Evolutionary conservation across 768 basidiomycete species (phyloP), one percentile per base, ranked within the genome.

Genomic region (Agrocybe praecox): DNA sequence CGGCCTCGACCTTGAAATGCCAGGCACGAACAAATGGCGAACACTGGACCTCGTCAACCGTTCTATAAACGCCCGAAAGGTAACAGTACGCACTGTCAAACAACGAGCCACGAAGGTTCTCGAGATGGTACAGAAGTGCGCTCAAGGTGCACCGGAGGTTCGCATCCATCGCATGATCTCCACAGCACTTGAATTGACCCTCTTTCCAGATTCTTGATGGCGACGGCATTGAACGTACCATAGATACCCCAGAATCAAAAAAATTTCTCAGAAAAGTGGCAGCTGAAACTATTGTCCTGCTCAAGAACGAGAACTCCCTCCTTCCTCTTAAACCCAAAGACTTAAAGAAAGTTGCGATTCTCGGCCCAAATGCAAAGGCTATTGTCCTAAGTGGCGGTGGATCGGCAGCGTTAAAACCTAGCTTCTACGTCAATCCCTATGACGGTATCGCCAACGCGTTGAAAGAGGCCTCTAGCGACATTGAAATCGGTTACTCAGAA

Each of bases 1-100:
- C n/a, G 90, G 90, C 2, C 74, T 92, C 21, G 88, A 92, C 65
- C 80, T 93, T 34, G 89, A 91, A 67, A 91, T 90, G 88, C 89
- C 89, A 0, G 90, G 90, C 1, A 72, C 73, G 14, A 86, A 87
- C 70, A 89, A 90, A 60, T 90, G 89, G 90, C 80, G 90, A 7
- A 83, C 82, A 0, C 76, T 86, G n/a, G 85, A 88, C 57, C 78
- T 85, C 32, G 80, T 90, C 62, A 83, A 82, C 60, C 79, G 88
- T 22, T 82, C 79, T 0, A 79, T 90, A 47, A 63, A 68, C 6
- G 78, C 87, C 1, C 74, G 86, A 18, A 93, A 93, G 70, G 69
- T 92, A 44, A 85, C 81, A 1, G 69, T 77, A n/a, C 78, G 83
- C 15, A 84, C 83, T 9, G 69, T 93, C 26, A 88, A 89, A 58